A percentile compares a stretch with the other conserved stretches of the same genome.
These are phyloP conservation scores for Exophiala alcalophila DNA, from an alignment of 2,329 filamentous ascomycete species.

Conservation along the genomic window DNA sequence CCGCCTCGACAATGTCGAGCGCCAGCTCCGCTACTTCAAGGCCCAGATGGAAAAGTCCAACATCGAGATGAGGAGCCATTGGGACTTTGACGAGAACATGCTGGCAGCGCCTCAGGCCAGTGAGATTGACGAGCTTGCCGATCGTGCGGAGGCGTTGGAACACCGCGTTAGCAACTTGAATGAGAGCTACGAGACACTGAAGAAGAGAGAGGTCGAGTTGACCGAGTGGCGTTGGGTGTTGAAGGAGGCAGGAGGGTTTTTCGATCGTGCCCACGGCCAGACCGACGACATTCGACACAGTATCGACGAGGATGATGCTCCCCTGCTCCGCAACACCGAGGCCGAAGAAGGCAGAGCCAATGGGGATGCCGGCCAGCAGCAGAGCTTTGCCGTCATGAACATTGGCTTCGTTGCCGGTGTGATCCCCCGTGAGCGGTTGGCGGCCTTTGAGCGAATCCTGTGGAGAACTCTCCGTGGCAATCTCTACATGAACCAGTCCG, in stretches of 20 bases:
- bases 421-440: constrained; percentile 87
- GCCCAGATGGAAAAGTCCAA: constrained; percentile 90
- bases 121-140: constrained; percentile 93
- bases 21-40: constrained; percentile 94
- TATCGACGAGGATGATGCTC: constrained; percentile 85
- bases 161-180: constrained; percentile 88
- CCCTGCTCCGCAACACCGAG: constrained; percentile 88
- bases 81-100: constrained; percentile 76
- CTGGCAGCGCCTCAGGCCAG: constrained; percentile 84
- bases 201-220: constrained; percentile 94
- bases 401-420: constrained; percentile 98
- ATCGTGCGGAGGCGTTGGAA: constrained; percentile 88
- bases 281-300: constrained; percentile 95
- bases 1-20: constrained; percentile 94
- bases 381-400: constrained; percentile 95
- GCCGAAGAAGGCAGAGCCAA: constrained; percentile 66
- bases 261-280: constrained; percentile 87
- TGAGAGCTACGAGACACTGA: constrained; percentile 97
- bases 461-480: constrained; percentile 97
- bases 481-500: constrained; percentile 99
- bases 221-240: constrained; percentile 99
- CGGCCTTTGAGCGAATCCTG: constrained; percentile 92
- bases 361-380: constrained; percentile 63
- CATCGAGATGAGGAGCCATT: constrained; percentile 82
- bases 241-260: constrained; percentile 93